Percentiles rank a stretch among this genome's conserved stretches.
These are phyloP conservation scores for Diaporthe australafricana DNA, from an alignment of 2,329 filamentous ascomycete genomes.

Conservation along the genomic window DNA sequence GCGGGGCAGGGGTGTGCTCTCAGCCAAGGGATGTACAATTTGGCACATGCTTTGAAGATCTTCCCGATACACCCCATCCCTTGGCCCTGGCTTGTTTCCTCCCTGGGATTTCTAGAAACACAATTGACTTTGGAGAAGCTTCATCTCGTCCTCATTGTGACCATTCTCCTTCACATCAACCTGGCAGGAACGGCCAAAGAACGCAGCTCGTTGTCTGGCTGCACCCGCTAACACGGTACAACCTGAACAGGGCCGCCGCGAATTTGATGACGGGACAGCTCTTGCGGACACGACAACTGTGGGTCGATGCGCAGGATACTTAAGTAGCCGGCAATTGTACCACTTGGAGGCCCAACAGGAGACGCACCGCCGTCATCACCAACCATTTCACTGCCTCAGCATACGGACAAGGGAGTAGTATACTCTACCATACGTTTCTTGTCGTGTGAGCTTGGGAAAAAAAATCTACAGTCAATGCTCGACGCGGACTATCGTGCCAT, in stretches of 20 bases:
- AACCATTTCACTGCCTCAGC: background rate
- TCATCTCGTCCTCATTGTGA: background rate
- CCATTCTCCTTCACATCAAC: slow-evolving; percentile 12
- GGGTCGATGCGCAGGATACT: background rate
- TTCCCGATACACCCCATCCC: slow-evolving; percentile 4
- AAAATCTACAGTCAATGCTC: background rate
- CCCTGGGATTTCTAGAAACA: background rate
- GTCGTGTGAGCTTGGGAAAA: background rate
- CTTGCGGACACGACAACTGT: slow-evolving; percentile 3
- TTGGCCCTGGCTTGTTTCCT: slow-evolving; percentile 19
- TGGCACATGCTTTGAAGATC: slow-evolving; percentile 25
- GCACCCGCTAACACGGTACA: background rate
- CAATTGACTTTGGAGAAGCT: slow-evolving; percentile 16
- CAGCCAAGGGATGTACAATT: slow-evolving; percentile 19
- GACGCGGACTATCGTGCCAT: background rate
- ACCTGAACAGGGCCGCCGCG: background rate
- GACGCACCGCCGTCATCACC: background rate
- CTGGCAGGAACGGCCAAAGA: background rate
- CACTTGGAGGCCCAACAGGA: background rate
- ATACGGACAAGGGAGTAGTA: background rate
- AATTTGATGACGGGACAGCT: background rate
- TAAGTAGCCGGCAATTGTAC: background rate
- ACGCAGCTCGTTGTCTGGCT: background rate
- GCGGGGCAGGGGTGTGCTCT: slow-evolving; percentile 8
- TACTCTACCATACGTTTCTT: background rate